Evolutionary conservation across 495 filamentous ascomycete genomes (phyloP).

Genomic region (Hypoxylon cercidicola): DNA sequence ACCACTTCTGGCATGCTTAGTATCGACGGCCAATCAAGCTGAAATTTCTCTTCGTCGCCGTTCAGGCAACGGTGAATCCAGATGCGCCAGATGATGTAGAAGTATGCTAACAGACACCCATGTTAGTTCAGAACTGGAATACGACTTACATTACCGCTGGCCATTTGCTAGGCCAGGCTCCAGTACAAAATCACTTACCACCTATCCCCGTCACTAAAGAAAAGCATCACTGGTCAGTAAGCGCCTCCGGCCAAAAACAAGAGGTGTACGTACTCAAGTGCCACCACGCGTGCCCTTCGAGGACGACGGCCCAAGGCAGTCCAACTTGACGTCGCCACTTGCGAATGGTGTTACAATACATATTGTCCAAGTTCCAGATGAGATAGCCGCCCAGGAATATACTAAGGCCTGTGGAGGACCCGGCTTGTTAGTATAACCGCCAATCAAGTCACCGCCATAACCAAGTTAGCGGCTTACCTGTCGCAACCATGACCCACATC

Average conservation of each 20-base stretch:
- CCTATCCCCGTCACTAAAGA: conserved; percentile 48
- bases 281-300: conserved; percentile 99
- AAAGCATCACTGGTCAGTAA: conserved; percentile 24
- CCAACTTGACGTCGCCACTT: conserved; percentile 76
- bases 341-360: conserved; percentile 78
- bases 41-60: conserved; percentile 77
- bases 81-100: conserved; percentile 86
- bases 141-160: not conserved
- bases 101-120: conserved; percentile 72
- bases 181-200: conserved; percentile 44
- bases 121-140: conserved; percentile 31
- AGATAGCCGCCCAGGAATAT: conserved; percentile 86
- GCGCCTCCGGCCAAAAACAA: not conserved
- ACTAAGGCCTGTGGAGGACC: conserved; percentile 64
- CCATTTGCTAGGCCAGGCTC: not conserved
- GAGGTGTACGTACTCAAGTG: conserved; percentile 61
- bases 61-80: conserved; percentile 87
- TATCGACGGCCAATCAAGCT: conserved; percentile 75
- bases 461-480: conserved; percentile 45
- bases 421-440: conserved; percentile 10
- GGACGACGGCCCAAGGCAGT: conserved; percentile 87
- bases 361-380: conserved; percentile 89
- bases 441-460: conserved; percentile 15
- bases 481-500: conserved; percentile 66
- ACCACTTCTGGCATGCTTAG: conserved; percentile 72